phyloP scores from a whole-genome alignment of 306 rosid species.

The Trichosanthes truncata region DNA sequence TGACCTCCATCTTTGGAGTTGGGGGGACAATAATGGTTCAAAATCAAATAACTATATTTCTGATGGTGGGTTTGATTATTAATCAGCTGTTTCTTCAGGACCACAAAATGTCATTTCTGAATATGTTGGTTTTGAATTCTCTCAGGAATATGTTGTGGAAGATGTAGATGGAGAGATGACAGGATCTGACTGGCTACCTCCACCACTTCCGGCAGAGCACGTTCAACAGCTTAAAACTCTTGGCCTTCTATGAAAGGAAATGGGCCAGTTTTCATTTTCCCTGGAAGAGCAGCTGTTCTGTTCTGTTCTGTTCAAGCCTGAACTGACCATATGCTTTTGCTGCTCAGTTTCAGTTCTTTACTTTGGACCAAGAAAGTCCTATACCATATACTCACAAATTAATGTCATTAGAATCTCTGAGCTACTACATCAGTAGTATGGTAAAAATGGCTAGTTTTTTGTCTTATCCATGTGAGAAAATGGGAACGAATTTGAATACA shows the following conservation, averaged over 20 bases:
- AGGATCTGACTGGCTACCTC: constrained; percentile 86
- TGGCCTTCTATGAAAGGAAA: constrained; percentile 55
- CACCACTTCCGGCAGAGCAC: constrained; percentile 79
- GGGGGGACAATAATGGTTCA: neutral
- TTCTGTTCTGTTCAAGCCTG: neutral
- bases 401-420: neutral
- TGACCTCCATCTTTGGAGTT: neutral
- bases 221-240: constrained; percentile 84
- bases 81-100: neutral
- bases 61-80: neutral
- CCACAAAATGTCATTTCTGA: neutral
- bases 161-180: constrained; percentile 91
- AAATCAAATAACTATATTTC: neutral
- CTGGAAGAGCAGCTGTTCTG: constrained; percentile 18
- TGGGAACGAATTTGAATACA: neutral
- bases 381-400: neutral
- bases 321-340: neutral
- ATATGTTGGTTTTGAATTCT: neutral
- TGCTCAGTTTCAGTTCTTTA: neutral
- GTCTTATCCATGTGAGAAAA: neutral
- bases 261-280: constrained; percentile 16
- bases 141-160: constrained; percentile 90
- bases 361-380: neutral
- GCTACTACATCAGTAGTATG: neutral
- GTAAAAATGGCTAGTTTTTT: neutral